phyloP scores from a whole-genome alignment of 176 grass and related monocot species.

The Paspalum vaginatum region DNA sequence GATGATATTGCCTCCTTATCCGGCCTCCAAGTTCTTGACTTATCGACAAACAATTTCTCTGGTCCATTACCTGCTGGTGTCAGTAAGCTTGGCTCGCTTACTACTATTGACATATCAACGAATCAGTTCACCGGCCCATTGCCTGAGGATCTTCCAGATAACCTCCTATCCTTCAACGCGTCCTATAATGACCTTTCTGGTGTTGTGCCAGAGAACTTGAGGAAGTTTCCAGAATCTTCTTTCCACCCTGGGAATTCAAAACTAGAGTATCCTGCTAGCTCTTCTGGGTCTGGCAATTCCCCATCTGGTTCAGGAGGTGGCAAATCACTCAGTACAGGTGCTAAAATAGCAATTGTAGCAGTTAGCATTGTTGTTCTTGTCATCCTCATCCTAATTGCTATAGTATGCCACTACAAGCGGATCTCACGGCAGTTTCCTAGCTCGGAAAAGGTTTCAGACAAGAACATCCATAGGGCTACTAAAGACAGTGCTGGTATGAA shows the following conservation, averaged over 20 bases:
- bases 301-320: constrained; percentile 50
- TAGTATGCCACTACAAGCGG: constrained; percentile 55
- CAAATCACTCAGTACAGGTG: constrained; percentile 52
- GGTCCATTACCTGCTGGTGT: constrained; percentile 66
- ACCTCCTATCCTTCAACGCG: constrained; percentile 71
- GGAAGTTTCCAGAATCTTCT: constrained; percentile 93
- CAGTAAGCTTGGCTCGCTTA: constrained; percentile 69
- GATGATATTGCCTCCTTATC: constrained; percentile 71
- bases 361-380: constrained; percentile 64
- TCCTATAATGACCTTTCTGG: constrained; percentile 97
- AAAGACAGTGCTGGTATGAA: constrained; percentile 49
- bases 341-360: constrained; percentile 65
- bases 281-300: constrained; percentile 54
- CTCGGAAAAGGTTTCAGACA: constrained; percentile 85
- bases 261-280: constrained; percentile 67
- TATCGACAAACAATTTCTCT: constrained; percentile 89
- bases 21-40: constrained; percentile 69
- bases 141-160: constrained; percentile 69
- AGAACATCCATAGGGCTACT: constrained; percentile 54
- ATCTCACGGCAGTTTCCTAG: constrained; percentile 62
- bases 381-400: constrained; percentile 72
- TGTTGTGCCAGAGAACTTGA: constrained; percentile 81
- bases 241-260: constrained; percentile 98
- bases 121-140: constrained; percentile 83
- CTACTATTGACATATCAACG: constrained; percentile 70